These are phyloP conservation scores for Hyparrhenia diplandra DNA, from an alignment of 176 grass and related monocot species.

Conservation along the genomic window DNA sequence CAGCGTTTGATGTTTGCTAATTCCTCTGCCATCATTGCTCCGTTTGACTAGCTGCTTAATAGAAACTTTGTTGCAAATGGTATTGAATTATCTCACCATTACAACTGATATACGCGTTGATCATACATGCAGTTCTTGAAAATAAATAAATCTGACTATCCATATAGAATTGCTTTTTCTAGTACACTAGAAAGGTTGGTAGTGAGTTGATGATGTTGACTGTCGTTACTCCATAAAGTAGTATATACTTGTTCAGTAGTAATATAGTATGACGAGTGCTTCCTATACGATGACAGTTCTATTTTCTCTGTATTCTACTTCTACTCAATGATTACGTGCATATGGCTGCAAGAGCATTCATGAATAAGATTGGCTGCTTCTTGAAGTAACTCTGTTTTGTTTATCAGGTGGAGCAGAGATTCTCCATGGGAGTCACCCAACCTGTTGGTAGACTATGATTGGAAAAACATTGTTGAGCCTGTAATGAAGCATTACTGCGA, in stretches of 20 bases:
- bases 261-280: not conserved
- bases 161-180: constrained; percentile 4
- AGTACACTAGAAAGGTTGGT: constrained; percentile 11
- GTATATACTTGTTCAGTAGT: not conserved
- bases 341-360: constrained; percentile 4
- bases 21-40: not conserved
- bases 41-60: not conserved
- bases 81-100: not conserved
- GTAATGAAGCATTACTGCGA: constrained; percentile 38
- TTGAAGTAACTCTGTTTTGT: not conserved
- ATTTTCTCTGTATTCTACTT: not conserved
- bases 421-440: constrained; percentile 31
- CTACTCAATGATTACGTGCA: not conserved
- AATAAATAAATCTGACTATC: constrained; percentile 6
- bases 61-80: not conserved
- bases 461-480: constrained; percentile 36
- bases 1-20: not conserved
- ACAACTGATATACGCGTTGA: not conserved
- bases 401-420: constrained; percentile 39
- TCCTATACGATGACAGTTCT: not conserved
- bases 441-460: not conserved
- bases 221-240: not conserved
- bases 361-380: constrained; percentile 9
- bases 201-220: constrained; percentile 5
- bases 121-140: not conserved